A percentile compares a stretch with the other conserved stretches of the same genome.
These are phyloP conservation scores for Lithospermum erythrorhizon DNA, from an alignment of 257 asterid genomes.

Conservation along the genomic window DNA sequence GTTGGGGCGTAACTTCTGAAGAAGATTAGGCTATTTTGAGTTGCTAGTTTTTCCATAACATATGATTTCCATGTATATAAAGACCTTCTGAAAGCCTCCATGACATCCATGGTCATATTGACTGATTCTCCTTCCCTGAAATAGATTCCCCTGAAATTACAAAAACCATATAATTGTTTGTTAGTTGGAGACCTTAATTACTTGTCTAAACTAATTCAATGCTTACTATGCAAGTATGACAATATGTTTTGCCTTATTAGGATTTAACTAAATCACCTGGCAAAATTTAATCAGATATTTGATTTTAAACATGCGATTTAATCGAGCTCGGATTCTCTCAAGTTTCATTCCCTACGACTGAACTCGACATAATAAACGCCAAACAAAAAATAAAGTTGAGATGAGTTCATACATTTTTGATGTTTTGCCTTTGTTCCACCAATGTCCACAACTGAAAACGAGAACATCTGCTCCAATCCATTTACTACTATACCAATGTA, in stretches of 20 bases:
- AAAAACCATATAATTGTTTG: not conserved
- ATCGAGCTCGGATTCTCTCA: not conserved
- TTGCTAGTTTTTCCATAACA: conserved; percentile 29
- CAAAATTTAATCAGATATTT: not conserved
- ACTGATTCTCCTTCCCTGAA: conserved; percentile 56
- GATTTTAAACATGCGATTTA: not conserved
- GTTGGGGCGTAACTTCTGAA: conserved; percentile 83
- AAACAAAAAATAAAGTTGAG: no score
- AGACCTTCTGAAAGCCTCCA: conserved; percentile 67
- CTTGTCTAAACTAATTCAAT: no score
- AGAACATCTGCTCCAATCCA: conserved; percentile 70
- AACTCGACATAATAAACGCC: no score
- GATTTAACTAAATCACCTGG: no score
- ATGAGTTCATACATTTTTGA: conserved; percentile 32
- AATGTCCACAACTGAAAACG: conserved; percentile 74
- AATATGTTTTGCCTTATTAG: not conserved
- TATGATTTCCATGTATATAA: conserved; percentile 46
- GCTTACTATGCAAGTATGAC: no score
- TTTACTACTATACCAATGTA: conserved; percentile 64
- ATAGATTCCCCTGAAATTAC: conserved; percentile 55
- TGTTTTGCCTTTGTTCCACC: conserved; percentile 92
- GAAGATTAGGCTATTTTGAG: conserved; percentile 37
- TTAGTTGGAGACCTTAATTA: no score
- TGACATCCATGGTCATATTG: conserved; percentile 67
- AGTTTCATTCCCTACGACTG: not conserved